Evolutionary conservation across 805 yeast species (phyloP), one percentile per base, ranked within the genome.

Genomic region (Cyberlindnera euphorbiae): DNA sequence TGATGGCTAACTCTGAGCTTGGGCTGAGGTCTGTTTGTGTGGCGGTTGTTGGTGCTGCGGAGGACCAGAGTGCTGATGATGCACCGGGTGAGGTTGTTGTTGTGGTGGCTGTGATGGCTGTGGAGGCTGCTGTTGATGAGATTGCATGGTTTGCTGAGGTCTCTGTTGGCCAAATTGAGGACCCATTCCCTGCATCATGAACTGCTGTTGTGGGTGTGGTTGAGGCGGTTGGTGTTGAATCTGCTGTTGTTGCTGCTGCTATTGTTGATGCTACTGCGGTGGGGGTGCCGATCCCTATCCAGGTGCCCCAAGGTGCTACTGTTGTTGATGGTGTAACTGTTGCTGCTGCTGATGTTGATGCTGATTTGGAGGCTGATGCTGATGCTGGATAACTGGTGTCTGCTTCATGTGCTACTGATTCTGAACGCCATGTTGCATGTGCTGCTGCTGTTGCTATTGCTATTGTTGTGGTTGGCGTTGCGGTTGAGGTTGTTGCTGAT

Each of bases 151-250:
- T n/a, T n/a, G n/a, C n/a, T n/a, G n/a, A n/a, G n/a, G 26, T 12
- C 32, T 33, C 16, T 43, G 52, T 17, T 38, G 47, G 11, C 37
- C 33, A 24, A 33, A 37, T 27, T 36, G 50, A 8, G 37, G 36
- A 8, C 29, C 27, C 35, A 38, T 29, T 12, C 32, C 30, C 21
- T 36, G 43, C 36, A 36, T 36, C 38, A 40, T 33, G 33, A 36
- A 40, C 35, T 38, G 46, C 18, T 45, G 49, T 18, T 39, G 44
- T 12, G 17, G 41, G 17, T 28, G 47, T n/a, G 26, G 41, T 23
- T 33, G 35, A 14, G 14, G 26, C 18, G 25, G 46, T 11, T 26
- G 41, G 13, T 22, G 37, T 23, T 32, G 33, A 8, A 18, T 32
- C 19, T 28, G 32, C 16, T 23, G 36, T 4, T 15, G 32, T 3